phyloP scores from a whole-genome alignment of 257 asterid genomes.

The Prunella vulgaris region DNA sequence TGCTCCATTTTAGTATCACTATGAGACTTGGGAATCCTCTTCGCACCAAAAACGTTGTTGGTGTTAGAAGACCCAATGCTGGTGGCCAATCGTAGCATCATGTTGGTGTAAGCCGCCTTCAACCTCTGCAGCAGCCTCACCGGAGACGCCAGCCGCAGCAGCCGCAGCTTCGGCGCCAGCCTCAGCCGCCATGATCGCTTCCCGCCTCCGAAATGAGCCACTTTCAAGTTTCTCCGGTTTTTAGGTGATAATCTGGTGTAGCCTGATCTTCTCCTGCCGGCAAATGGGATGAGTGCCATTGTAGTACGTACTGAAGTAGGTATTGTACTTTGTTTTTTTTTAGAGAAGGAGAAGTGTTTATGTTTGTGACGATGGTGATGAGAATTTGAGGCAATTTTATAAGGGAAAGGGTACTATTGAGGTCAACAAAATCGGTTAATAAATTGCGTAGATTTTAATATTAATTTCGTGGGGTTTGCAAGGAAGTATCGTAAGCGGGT shows the following conservation, averaged over 20 bases:
- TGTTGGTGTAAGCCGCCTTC: slow-evolving; percentile 42
- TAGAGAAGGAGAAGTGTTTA: neutral
- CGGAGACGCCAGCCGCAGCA: slow-evolving; percentile 46
- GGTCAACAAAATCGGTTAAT: neutral
- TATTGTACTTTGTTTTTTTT: neutral
- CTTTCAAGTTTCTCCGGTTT: slow-evolving; percentile 21
- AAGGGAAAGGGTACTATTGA: neutral
- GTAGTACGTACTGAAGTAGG: neutral
- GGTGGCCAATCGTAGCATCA: slow-evolving; percentile 42
- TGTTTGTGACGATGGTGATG: neutral
- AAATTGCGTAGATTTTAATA: too few relatives aligned
- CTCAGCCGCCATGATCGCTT: slow-evolving; percentile 45
- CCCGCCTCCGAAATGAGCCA: slow-evolving; percentile 33
- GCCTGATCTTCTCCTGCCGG: neutral
- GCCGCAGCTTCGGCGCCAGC: slow-evolving; percentile 40
- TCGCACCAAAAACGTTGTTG: slow-evolving; percentile 23
- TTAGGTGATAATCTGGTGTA: slow-evolving; percentile 22
- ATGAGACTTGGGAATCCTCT: slow-evolving; percentile 38
- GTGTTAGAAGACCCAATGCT: slow-evolving; percentile 15
- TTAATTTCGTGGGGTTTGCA: neutral
- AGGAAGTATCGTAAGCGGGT: neutral
- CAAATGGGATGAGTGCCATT: neutral
- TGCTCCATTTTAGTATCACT: slow-evolving; percentile 15
- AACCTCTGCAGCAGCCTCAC: slow-evolving; percentile 33
- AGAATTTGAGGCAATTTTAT: neutral